Percentiles rank a stretch among this genome's conserved stretches.
phyloP scores from a whole-genome alignment of 2,329 filamentous ascomycete genomes.

The Amphichorda felina region DNA sequence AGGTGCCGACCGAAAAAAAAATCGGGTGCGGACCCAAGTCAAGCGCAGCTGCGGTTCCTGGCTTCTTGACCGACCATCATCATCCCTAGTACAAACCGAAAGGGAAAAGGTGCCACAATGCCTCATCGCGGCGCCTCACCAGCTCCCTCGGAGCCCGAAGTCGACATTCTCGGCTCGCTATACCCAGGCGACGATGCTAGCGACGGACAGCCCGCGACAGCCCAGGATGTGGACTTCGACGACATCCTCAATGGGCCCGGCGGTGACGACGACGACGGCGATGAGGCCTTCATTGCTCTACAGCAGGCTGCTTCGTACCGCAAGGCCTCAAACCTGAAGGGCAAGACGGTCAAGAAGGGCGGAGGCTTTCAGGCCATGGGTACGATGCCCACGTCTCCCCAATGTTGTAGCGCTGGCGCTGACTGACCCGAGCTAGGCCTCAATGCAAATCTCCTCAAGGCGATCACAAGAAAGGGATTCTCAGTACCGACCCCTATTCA shows the following conservation, averaged over 20 bases:
- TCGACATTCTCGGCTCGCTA: constrained; percentile 76
- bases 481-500: constrained; percentile 95
- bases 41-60: too few species aligned
- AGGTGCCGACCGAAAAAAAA: constrained; percentile 18
- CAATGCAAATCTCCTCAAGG: constrained; percentile 73
- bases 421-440: constrained; percentile 37
- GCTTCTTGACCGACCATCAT: neutral
- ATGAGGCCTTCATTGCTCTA: constrained; percentile 85
- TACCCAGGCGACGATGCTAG: constrained; percentile 50
- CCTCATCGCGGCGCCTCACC: constrained; percentile 65
- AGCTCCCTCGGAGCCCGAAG: constrained; percentile 75
- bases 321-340: constrained; percentile 72
- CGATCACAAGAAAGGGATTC: constrained; percentile 89
- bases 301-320: constrained; percentile 80
- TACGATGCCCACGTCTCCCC: constrained; percentile 19
- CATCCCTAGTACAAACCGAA: neutral
- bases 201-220: constrained; percentile 21
- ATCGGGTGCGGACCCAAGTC: neutral
- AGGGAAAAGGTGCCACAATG: constrained; percentile 37
- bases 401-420: too few species aligned
- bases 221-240: constrained; percentile 42
- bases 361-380: constrained; percentile 96
- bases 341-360: constrained; percentile 82
- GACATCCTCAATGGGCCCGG: constrained; percentile 44
- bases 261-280: constrained; percentile 46